phyloP scores from a whole-genome alignment of 257 asterid genomes.

The Capsicum baccatum region DNA sequence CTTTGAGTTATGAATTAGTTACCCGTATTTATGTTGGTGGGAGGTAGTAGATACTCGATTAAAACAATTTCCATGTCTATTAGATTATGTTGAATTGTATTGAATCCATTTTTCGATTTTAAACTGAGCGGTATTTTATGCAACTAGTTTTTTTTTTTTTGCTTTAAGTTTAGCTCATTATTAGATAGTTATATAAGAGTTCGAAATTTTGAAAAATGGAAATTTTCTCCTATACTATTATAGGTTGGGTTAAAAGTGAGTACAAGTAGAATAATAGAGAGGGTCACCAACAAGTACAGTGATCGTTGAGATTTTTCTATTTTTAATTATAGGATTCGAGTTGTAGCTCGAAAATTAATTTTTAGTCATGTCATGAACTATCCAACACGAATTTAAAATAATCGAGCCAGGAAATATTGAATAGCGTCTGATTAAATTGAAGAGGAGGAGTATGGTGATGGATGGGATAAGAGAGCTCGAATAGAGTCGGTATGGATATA shows the following conservation, averaged over 20 bases:
- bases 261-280: conserved; percentile 40
- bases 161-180: neutral
- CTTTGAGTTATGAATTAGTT: neutral
- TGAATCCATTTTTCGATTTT: neutral
- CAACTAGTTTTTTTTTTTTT: neutral
- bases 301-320: neutral
- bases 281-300: conserved; percentile 27
- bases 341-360: neutral
- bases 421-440: neutral
- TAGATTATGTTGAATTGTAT: neutral
- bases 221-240: conserved; percentile 25
- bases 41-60: neutral
- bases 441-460: neutral
- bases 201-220: neutral
- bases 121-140: neutral
- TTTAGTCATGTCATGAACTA: neutral
- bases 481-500: neutral
- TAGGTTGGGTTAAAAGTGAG: conserved; percentile 39
- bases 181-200: neutral
- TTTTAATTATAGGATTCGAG: no score
- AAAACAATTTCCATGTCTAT: neutral
- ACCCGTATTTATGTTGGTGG: neutral
- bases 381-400: neutral
- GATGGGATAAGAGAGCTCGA: neutral
- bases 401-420: neutral